Conservation (phyloP, 2,329 filamentous ascomycete genomes). For the Myriosclerotinia duriaeana region DNA sequence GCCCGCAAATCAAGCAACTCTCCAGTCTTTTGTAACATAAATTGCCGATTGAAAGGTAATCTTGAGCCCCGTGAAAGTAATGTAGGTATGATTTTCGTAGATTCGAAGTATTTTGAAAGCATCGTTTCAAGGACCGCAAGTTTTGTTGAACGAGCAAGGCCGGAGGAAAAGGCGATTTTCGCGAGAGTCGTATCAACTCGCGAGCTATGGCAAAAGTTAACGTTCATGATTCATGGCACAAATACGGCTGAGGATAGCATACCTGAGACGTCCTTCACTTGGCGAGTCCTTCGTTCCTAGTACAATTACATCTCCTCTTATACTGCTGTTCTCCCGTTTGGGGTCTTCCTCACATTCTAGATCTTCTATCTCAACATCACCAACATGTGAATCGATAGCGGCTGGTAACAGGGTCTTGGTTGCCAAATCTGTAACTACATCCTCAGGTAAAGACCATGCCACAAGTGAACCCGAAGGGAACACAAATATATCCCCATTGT, state of each 20-base stretch:
- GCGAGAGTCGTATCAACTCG: conserved; percentile 67
- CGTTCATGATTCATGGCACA: background rate
- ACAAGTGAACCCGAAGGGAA: conserved; percentile 95
- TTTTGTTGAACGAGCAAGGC: conserved; percentile 88
- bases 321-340: conserved; percentile 68
- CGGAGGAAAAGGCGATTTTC: conserved; percentile 95
- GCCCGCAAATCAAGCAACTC: conserved; percentile 86
- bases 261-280: conserved; percentile 43
- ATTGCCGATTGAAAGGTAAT: conserved; percentile 65
- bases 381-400: conserved; percentile 70
- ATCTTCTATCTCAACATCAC: conserved; percentile 79
- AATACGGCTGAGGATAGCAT: background rate
- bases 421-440: conserved; percentile 67
- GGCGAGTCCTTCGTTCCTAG: conserved; percentile 69
- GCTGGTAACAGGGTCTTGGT: conserved; percentile 73
- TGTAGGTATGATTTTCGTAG: conserved; percentile 77
- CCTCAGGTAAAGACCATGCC: conserved; percentile 81
- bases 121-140: conserved; percentile 86
- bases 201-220: conserved; percentile 28
- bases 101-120: conserved; percentile 80
- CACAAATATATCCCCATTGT: conserved; percentile 85
- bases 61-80: conserved; percentile 68
- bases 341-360: conserved; percentile 82
- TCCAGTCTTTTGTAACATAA: conserved; percentile 90
- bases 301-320: conserved; percentile 85